Evolutionary conservation across 202 grass and related monocot genomes (phyloP).

Genomic region (Musa balbisiana): DNA sequence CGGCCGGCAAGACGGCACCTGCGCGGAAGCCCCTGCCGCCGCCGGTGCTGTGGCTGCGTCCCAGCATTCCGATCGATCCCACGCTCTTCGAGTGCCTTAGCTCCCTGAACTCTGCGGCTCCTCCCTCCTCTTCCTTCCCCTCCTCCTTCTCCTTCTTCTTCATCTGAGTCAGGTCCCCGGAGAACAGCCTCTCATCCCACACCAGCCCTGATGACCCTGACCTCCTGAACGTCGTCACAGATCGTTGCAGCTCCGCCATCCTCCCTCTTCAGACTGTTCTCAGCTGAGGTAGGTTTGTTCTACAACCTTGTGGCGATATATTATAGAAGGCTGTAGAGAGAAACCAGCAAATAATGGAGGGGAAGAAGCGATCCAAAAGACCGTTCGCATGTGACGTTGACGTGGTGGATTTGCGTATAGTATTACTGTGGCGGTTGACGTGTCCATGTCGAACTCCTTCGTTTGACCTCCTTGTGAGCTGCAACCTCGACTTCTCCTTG

Average conservation of each 20-base stretch:
- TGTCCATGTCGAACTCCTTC: no score
- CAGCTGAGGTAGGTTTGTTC: no score
- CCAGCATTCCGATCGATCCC: constrained; percentile 27
- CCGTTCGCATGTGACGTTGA: no score
- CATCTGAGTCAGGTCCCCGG: neutral
- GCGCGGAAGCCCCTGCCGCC: constrained; percentile 35
- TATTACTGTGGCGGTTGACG: no score
- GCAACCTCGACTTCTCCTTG: no score
- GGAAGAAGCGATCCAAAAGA: no score
- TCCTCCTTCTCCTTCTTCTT: neutral
- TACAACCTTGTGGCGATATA: no score
- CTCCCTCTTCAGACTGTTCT: neutral
- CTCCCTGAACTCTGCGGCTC: constrained; percentile 31
- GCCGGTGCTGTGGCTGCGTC: constrained; percentile 1
- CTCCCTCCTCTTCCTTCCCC: constrained; percentile 21
- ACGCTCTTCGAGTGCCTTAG: constrained; percentile 69
- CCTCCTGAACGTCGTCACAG: constrained; percentile 11
- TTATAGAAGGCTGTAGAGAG: no score
- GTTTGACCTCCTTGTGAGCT: no score
- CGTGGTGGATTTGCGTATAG: no score
- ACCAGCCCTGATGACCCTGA: constrained; percentile 67
- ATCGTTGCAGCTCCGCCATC: constrained; percentile 18
- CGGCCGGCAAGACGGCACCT: constrained; percentile 37
- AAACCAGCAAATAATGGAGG: no score
- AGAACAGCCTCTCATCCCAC: constrained; percentile 39